Conservation (phyloP, 169 alveolate genomes). For the Theileria parva region DNA sequence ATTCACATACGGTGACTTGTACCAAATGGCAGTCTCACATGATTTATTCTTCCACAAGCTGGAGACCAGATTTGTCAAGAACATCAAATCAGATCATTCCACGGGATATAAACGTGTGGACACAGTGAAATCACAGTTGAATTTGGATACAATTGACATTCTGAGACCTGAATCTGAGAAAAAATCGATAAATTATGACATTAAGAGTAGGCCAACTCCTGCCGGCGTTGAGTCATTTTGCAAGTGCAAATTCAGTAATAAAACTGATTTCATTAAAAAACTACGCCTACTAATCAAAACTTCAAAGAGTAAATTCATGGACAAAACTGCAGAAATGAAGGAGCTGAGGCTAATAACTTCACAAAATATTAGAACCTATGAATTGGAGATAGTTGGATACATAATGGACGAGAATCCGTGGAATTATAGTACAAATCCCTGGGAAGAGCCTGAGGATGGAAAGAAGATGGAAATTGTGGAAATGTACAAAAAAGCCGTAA, state of each 20-base stretch:
- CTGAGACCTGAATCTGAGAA: constrained; percentile 2
- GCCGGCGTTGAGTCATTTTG: constrained; percentile 59
- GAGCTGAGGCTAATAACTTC: constrained; percentile 51
- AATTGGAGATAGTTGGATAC: constrained; percentile 55
- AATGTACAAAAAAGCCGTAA: constrained; percentile 44
- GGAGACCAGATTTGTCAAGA: constrained; percentile 14
- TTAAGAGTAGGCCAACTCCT: constrained; percentile 51
- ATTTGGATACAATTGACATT: neutral
- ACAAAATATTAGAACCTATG: constrained; percentile 63
- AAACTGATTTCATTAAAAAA: constrained; percentile 48
- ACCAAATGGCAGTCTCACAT: constrained; percentile 47
- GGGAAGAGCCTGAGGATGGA: constrained; percentile 38
- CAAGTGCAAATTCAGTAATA: constrained; percentile 51
- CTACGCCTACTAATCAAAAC: constrained; percentile 24
- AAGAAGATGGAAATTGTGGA: constrained; percentile 39
- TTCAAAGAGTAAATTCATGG: constrained; percentile 31
- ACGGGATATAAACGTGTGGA: neutral
- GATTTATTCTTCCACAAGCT: constrained; percentile 44
- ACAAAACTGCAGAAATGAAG: constrained; percentile 32
- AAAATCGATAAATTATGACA: neutral
- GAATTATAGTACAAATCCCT: constrained; percentile 39
- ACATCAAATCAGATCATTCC: neutral
- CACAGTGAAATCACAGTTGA: neutral
- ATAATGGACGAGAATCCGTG: constrained; percentile 59
- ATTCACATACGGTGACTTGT: constrained; percentile 55